phyloP scores from a whole-genome alignment of 1,139 yeast species.

The Scheffersomyces quercinus region DNA sequence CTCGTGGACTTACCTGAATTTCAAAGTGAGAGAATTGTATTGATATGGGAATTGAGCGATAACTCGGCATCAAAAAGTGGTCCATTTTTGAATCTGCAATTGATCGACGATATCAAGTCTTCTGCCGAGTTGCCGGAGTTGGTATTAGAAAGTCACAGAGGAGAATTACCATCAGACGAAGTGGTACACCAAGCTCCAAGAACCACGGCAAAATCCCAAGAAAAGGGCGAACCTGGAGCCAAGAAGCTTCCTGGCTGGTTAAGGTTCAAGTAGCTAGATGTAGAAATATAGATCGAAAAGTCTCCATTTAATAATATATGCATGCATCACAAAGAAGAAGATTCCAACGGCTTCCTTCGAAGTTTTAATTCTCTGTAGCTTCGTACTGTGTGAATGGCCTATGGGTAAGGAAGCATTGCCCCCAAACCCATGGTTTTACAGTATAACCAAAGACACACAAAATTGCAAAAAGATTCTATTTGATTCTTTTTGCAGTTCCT shows the following conservation, averaged over 20 bases:
- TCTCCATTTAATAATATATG: too few species aligned
- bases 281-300: background rate
- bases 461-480: too few species aligned
- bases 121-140: conserved; percentile 43
- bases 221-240: conserved; percentile 11
- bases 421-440: background rate
- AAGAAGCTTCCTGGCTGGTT: conserved; percentile 25
- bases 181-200: conserved; percentile 3
- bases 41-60: conserved; percentile 36
- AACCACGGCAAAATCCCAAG: conserved; percentile 10
- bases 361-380: too few species aligned
- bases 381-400: too few species aligned
- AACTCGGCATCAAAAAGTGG: conserved; percentile 14
- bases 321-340: too few species aligned
- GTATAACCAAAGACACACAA: background rate
- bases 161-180: conserved; percentile 21
- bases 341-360: too few species aligned
- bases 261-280: conserved; percentile 6
- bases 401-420: too few species aligned
- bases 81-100: conserved; percentile 24
- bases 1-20: conserved; percentile 39
- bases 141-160: conserved; percentile 34
- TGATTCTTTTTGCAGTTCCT: too few species aligned
- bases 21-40: conserved; percentile 28
- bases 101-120: conserved; percentile 17